Evolutionary conservation across 805 yeast species (phyloP).

Genomic region (Soucietia sequanensis): DNA sequence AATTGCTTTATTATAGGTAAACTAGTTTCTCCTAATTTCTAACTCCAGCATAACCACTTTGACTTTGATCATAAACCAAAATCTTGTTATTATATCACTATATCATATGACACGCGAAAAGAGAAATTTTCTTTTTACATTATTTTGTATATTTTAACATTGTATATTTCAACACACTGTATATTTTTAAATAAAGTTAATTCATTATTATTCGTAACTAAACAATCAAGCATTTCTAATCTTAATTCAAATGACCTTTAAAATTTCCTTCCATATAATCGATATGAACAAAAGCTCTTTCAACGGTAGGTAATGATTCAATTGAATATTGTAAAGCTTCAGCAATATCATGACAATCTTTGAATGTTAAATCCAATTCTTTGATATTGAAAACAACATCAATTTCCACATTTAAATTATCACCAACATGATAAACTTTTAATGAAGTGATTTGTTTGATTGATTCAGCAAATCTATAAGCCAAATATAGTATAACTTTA

Average conservation of each 20-base stretch:
- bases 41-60: no score
- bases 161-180: background rate
- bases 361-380: slow-evolving; percentile 48
- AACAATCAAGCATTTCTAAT: background rate
- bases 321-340: slow-evolving; percentile 80
- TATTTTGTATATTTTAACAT: background rate
- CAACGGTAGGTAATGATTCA: slow-evolving; percentile 74
- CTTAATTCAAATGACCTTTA: slow-evolving; percentile 37
- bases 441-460: slow-evolving; percentile 63
- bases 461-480: slow-evolving; percentile 65
- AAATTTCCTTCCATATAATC: slow-evolving; percentile 55
- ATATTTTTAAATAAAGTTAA: background rate
- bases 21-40: no score
- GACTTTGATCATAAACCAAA: no score
- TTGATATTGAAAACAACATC: slow-evolving; percentile 54
- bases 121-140: background rate
- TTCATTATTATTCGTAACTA: no score
- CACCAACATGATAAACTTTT: slow-evolving; percentile 78
- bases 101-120: background rate
- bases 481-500: slow-evolving; percentile 64
- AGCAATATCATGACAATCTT: slow-evolving; percentile 77
- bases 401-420: slow-evolving; percentile 71
- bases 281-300: slow-evolving; percentile 78
- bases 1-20: slow-evolving; percentile 13
- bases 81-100: background rate